Evolutionary conservation across 2,329 filamentous ascomycete genomes (phyloP).

Genomic region (Trichoderma cornu-damae): DNA sequence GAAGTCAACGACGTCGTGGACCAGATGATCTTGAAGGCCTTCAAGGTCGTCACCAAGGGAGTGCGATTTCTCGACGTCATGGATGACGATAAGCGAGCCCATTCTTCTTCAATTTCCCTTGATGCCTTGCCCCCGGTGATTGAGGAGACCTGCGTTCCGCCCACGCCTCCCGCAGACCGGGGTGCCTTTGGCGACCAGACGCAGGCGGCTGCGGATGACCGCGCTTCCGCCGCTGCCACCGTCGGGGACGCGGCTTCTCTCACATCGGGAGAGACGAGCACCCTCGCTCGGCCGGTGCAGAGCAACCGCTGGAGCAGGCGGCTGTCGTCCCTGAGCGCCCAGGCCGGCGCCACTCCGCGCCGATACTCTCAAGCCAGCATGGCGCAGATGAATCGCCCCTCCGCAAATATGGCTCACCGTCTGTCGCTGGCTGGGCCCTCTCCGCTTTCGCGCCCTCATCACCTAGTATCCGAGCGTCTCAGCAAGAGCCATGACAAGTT

Average conservation of each 20-base stretch:
- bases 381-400: constrained; percentile 42
- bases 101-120: constrained; percentile 51
- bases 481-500: constrained; percentile 80
- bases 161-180: constrained; percentile 59
- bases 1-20: constrained; percentile 74
- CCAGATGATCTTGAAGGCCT: constrained; percentile 88
- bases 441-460: constrained; percentile 57
- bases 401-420: constrained; percentile 61
- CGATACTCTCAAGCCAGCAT: constrained; percentile 34
- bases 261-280: background rate
- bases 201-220: constrained; percentile 32
- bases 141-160: constrained; percentile 55
- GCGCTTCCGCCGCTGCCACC: constrained; percentile 37
- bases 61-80: constrained; percentile 86
- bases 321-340: constrained; percentile 42
- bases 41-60: constrained; percentile 86
- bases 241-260: constrained; percentile 31
- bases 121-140: constrained; percentile 49
- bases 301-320: constrained; percentile 40
- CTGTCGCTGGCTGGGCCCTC: constrained; percentile 68
- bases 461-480: constrained; percentile 78
- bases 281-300: constrained; percentile 27
- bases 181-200: constrained; percentile 42
- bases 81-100: constrained; percentile 55
- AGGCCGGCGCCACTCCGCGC: constrained; percentile 29